Conservation (phyloP, 441 rosid genomes). For the Jatropha podagrica region DNA sequence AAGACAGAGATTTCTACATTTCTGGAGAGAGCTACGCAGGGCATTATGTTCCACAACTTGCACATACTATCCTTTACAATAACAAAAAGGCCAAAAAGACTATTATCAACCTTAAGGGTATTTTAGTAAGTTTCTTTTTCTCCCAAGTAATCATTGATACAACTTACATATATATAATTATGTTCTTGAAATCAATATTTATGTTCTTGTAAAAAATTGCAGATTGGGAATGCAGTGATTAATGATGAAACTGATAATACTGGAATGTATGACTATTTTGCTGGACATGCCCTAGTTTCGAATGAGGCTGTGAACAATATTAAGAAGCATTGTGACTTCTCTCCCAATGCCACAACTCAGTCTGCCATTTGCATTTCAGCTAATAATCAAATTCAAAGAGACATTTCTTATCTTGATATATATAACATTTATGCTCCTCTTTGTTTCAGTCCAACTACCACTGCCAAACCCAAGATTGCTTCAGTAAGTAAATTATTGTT, state of each 20-base stretch:
- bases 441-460: slow-evolving; percentile 49
- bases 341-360: slow-evolving; percentile 32
- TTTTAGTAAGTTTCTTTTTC: slow-evolving; percentile 41
- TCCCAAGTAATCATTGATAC: background rate
- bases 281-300: slow-evolving; percentile 64
- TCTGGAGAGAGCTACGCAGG: slow-evolving; percentile 95
- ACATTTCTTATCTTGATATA: slow-evolving; percentile 39
- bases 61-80: slow-evolving; percentile 44
- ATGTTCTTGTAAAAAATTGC: slow-evolving; percentile 15
- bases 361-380: slow-evolving; percentile 44
- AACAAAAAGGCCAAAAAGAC: slow-evolving; percentile 44
- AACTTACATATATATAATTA: too few relatives aligned
- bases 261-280: slow-evolving; percentile 69
- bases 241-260: slow-evolving; percentile 59
- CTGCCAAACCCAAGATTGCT: slow-evolving; percentile 44
- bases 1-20: slow-evolving; percentile 63
- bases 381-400: slow-evolving; percentile 14
- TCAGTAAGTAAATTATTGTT: slow-evolving; percentile 33
- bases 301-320: slow-evolving; percentile 34
- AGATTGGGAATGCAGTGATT: slow-evolving; percentile 88
- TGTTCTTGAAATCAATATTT: too few relatives aligned
- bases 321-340: slow-evolving; percentile 47
- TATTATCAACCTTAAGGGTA: slow-evolving; percentile 79
- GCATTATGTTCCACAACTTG: slow-evolving; percentile 91
- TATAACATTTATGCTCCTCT: slow-evolving; percentile 77